These are phyloP conservation scores for Crinitomyces ghanaensis DNA, from an alignment of 805 yeast genomes.

Conservation along the genomic window DNA sequence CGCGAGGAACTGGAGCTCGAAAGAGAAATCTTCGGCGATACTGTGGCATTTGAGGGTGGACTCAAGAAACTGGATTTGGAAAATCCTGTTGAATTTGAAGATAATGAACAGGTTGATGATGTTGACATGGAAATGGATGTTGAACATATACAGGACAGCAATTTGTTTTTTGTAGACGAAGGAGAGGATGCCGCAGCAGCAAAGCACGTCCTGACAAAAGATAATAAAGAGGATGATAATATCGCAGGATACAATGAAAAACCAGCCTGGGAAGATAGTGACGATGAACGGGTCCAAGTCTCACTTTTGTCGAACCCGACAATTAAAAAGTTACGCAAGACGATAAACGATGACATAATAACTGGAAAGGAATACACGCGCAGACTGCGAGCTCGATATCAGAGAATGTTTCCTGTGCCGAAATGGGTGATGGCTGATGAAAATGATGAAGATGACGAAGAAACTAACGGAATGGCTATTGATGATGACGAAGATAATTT, in stretches of 20 bases:
- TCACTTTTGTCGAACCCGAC: slow-evolving; percentile 49
- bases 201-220: slow-evolving; percentile 23
- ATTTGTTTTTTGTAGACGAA: slow-evolving; percentile 45
- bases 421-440: slow-evolving; percentile 51
- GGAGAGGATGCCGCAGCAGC: slow-evolving; percentile 25
- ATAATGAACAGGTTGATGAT: slow-evolving; percentile 32
- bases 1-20: slow-evolving; percentile 67
- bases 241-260: slow-evolving; percentile 23
- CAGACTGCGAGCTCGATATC: slow-evolving; percentile 62
- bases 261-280: slow-evolving; percentile 81
- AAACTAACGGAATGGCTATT: slow-evolving; percentile 15
- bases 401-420: slow-evolving; percentile 70
- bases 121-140: slow-evolving; percentile 24
- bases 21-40: slow-evolving; percentile 81
- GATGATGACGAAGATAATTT: slow-evolving; percentile 23
- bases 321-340: slow-evolving; percentile 58
- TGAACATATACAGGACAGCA: slow-evolving; percentile 34
- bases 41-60: slow-evolving; percentile 57
- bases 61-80: slow-evolving; percentile 51
- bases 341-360: slow-evolving; percentile 41
- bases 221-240: slow-evolving; percentile 26
- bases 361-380: slow-evolving; percentile 49
- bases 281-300: slow-evolving; percentile 64
- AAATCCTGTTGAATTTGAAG: slow-evolving; percentile 24
- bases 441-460: slow-evolving; percentile 22